Base-by-base conservation (phyloP, 768 basidiomycete genomes). In the Lactarius pseudohatsudake region DNA sequence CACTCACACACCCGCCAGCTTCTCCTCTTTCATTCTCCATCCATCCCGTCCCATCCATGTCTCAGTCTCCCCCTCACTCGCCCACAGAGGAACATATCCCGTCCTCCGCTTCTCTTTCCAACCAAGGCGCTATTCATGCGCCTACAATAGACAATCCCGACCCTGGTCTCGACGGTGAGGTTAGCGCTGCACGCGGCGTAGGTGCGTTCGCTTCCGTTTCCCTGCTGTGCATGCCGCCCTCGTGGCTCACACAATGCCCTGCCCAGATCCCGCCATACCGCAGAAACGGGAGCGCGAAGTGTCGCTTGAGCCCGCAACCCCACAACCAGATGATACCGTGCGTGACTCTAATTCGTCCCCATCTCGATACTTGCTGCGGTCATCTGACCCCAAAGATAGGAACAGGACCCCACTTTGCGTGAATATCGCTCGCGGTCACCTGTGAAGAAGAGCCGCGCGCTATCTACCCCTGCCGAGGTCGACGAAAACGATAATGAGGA, bases 211-310 rank as follows among this genome's bases (percentile, higher is more conserved):
- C 41, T 34, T 50, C 53, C 11, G 47, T 36, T 68, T 43, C 16
- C 50, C 50, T 36, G 30, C 28, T 50, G 22, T 41, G 55, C 50
- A 55, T 38, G 28, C 32, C 26, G 10, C 18, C 34, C 41, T 63
- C 63, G 53, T 59, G 20, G 26, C 41, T 67, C 26, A 63, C 22
- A 6, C 40, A 22, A 43, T 34, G 62, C 55, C 57, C 22, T 61
- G 38, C 67, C 11, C 22, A 89, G 89, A 64, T 88, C 85, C 86
- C 88, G 74, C 58, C 34, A 69, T 71, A 16, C 70, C 70, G 36
- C 70, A 71, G 75, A 93, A 93, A 76, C 82, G 91, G 69, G 90
- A 91, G 75, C 81, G 91, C 41, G 90, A 92, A 76, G 85, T 88
- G 28, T 93, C 91, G 32, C 76, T 89, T 40, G 91, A 93, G 75